Evolutionary conservation across 768 basidiomycete genomes (phyloP).

Genomic region (Strobilomyces echinocephalus): DNA sequence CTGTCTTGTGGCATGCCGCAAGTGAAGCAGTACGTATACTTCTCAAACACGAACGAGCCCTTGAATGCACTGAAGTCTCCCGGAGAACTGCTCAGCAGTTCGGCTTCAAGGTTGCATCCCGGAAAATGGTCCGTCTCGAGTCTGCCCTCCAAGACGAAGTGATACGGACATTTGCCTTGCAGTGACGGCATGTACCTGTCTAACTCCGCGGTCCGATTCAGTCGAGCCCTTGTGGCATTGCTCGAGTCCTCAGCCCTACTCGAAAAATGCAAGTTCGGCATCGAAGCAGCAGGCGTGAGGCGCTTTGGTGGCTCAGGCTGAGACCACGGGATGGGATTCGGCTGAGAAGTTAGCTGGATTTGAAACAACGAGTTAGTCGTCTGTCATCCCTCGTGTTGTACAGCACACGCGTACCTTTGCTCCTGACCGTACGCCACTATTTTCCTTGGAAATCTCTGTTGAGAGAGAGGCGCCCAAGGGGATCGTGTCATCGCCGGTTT

Average conservation of each 20-base stretch:
- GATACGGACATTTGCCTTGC: conserved; percentile 4
- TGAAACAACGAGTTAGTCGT: too few relatives aligned
- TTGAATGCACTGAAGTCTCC: background rate
- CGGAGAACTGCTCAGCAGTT: background rate
- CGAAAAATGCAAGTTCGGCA: too few relatives aligned
- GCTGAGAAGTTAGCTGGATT: too few relatives aligned
- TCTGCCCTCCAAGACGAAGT: background rate
- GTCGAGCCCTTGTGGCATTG: background rate
- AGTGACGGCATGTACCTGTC: conserved; percentile 5
- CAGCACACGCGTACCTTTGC: too few relatives aligned
- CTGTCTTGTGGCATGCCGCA: background rate
- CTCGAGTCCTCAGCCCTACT: background rate
- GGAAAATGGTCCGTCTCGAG: conserved; percentile 1
- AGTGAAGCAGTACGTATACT: background rate
- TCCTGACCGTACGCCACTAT: too few relatives aligned
- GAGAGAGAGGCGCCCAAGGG: too few relatives aligned
- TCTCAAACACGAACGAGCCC: background rate
- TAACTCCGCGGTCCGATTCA: background rate
- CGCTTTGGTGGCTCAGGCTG: too few relatives aligned
- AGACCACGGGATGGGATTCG: too few relatives aligned
- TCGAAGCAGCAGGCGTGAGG: too few relatives aligned
- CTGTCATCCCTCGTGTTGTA: too few relatives aligned
- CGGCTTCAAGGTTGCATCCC: background rate
- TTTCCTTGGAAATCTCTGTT: too few relatives aligned
- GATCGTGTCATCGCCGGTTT: too few relatives aligned